Base-by-base conservation (phyloP, 129 eudicot genomes). In the Centaurea solstitialis region DNA sequence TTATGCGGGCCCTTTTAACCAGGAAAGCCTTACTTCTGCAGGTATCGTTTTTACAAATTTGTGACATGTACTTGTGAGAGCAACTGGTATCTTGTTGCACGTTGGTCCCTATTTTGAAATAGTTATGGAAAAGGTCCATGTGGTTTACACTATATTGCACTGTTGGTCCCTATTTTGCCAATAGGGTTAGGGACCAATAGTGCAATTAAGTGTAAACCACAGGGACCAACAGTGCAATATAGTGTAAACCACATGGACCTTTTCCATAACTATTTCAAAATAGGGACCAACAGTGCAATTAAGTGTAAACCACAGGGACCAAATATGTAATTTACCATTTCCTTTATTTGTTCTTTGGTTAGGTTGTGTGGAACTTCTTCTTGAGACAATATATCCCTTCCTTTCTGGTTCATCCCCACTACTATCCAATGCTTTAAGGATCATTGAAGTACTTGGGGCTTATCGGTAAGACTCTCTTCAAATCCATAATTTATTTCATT, bases 291-390 rank as follows among this genome's bases (percentile, higher is more conserved):
- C n/a, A n/a, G n/a, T n/a, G n/a, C n/a, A n/a, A n/a, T n/a, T n/a
- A n/a, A n/a, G n/a, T n/a, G n/a, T n/a, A n/a, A n/a, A n/a, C n/a
- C n/a, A n/a, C n/a, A n/a, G n/a, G n/a, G n/a, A n/a, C n/a, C n/a
- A n/a, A n/a, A n/a, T n/a, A n/a, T n/a, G n/a, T n/a, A n/a, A n/a
- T n/a, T n/a, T n/a, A n/a, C n/a, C n/a, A 77, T 30, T 59, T 41
- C 65, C 28, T 33, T 74, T 74, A 50, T 80, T 9, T 76, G 59
- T 69, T 50, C 20, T 57, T 66, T 79, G 65, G 74, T 78, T 86
- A 96, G 99, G 99, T 62, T 96, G 98, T 40, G 93, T 96, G 85
- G 97, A 96, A 79, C 98, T 96, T 87, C 92, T 96, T 20, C 89
- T 96, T 76, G 99, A 93, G 87, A 93, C 77, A 50, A 88, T 96